A percentile compares a stretch with the other conserved stretches of the same genome.
These are phyloP conservation scores for Cotoneaster glaucophyllus DNA, from an alignment of 306 rosid genomes.

Conservation along the genomic window DNA sequence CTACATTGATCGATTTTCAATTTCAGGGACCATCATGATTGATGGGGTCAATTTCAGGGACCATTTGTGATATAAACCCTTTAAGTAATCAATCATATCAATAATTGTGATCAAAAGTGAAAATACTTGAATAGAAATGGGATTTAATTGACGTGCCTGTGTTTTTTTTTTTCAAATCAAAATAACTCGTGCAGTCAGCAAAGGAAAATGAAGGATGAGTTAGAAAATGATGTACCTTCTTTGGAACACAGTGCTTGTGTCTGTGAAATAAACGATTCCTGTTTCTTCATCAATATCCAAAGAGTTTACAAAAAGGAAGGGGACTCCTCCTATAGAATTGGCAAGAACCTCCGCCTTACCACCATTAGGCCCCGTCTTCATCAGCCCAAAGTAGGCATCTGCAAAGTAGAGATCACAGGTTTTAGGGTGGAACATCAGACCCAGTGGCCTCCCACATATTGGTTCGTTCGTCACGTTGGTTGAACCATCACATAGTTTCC, in stretches of 20 bases:
- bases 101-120: too few species aligned
- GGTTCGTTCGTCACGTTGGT: conserved; percentile 22
- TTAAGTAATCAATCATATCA: too few species aligned
- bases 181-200: too few species aligned
- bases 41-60: too few species aligned
- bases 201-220: neutral
- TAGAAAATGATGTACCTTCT: conserved; percentile 34
- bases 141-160: too few species aligned
- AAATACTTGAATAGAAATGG: too few species aligned
- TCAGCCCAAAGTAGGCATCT: conserved; percentile 56
- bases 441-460: conserved; percentile 58
- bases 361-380: conserved; percentile 27
- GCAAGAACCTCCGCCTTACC: conserved; percentile 36
- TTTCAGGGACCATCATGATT: too few species aligned
- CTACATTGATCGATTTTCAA: too few species aligned
- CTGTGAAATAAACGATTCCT: conserved; percentile 48
- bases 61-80: too few species aligned
- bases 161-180: too few species aligned
- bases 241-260: conserved; percentile 46
- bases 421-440: conserved; percentile 23
- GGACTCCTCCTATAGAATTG: conserved; percentile 34
- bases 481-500: conserved; percentile 37
- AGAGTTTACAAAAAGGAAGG: conserved; percentile 45
- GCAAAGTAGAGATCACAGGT: conserved; percentile 34
- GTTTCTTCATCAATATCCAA: conserved; percentile 40